Percentiles rank a stretch among this genome's conserved stretches.
phyloP scores from a whole-genome alignment of 768 basidiomycete species.

The Lactarius sanguifluus region DNA sequence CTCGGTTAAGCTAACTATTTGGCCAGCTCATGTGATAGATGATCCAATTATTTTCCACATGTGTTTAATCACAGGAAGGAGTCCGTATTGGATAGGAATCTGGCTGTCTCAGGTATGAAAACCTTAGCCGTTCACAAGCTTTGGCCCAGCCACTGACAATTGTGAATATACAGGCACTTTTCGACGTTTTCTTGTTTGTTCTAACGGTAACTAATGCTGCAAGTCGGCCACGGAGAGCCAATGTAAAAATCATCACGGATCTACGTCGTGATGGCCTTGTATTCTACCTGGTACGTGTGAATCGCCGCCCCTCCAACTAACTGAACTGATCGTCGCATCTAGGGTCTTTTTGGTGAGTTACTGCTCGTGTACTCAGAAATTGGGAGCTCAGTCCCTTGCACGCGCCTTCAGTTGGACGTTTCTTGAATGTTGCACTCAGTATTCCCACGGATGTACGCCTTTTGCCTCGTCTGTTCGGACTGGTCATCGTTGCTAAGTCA shows the following conservation, averaged over 20 bases:
- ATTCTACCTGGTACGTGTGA: conserved; percentile 39
- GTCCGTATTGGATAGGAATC: conserved; percentile 27
- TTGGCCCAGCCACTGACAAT: background rate
- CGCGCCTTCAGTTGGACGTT: conserved; percentile 17
- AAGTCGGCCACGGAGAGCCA: conserved; percentile 37
- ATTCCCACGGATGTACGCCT: conserved; percentile 14
- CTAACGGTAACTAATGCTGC: conserved; percentile 40
- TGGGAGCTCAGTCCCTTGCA: background rate
- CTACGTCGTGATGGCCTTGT: conserved; percentile 40
- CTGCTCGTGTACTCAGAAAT: background rate
- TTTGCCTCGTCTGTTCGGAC: background rate
- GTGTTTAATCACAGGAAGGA: conserved; percentile 21
- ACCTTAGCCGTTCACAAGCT: background rate
- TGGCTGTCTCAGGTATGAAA: conserved; percentile 41
- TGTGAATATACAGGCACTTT: conserved; percentile 35
- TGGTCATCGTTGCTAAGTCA: background rate
- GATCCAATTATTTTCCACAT: conserved; percentile 21
- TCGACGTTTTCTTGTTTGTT: conserved; percentile 40
- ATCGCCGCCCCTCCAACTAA: background rate
- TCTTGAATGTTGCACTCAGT: conserved; percentile 24
- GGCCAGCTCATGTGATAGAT: conserved; percentile 2
- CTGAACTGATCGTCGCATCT: background rate
- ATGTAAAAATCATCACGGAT: conserved; percentile 37
- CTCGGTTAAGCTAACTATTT: conserved; percentile 1
- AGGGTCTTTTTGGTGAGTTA: conserved; percentile 22